phyloP scores from a whole-genome alignment of 768 basidiomycete genomes.

The Kwoniella dejecticola region DNA sequence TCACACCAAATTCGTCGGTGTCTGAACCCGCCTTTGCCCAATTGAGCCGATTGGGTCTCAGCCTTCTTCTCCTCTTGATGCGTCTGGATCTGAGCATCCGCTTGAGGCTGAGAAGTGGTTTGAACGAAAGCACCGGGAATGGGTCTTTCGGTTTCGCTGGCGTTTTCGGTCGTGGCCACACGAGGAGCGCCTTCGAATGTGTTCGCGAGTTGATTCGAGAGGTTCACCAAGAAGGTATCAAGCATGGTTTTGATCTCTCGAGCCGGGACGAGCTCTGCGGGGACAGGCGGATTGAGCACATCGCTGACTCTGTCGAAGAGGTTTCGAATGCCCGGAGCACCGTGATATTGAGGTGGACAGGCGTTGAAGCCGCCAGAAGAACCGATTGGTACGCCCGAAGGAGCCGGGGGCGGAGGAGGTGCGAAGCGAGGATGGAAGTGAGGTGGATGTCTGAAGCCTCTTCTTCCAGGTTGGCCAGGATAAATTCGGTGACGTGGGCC shows the following conservation, averaged over 20 bases:
- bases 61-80: slow-evolving; percentile 13
- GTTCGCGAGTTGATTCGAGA: slow-evolving; percentile 47
- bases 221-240: slow-evolving; percentile 49
- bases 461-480: slow-evolving; percentile 7
- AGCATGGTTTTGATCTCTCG: slow-evolving; percentile 50
- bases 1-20: slow-evolving; percentile 46
- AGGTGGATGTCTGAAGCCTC: slow-evolving; percentile 5
- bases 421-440: not conserved
- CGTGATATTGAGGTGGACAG: not conserved
- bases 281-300: slow-evolving; percentile 27
- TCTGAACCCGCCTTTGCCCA: slow-evolving; percentile 43
- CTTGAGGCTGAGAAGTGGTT: slow-evolving; percentile 13
- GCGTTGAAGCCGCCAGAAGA: not conserved
- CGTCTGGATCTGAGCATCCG: slow-evolving; percentile 23
- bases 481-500: slow-evolving; percentile 4
- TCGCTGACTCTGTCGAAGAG: slow-evolving; percentile 37
- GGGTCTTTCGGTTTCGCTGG: slow-evolving; percentile 26
- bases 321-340: slow-evolving; percentile 19
- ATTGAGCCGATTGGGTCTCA: slow-evolving; percentile 16
- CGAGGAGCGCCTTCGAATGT: slow-evolving; percentile 43
- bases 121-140: slow-evolving; percentile 50
- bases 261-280: slow-evolving; percentile 30
- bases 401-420: slow-evolving; percentile 10
- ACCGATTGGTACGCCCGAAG: not conserved
- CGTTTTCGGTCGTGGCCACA: slow-evolving; percentile 9